Evolutionary conservation across 192 early-diverging fungal genomes (phyloP).

Genomic region (Umbelopsis vinacea): DNA sequence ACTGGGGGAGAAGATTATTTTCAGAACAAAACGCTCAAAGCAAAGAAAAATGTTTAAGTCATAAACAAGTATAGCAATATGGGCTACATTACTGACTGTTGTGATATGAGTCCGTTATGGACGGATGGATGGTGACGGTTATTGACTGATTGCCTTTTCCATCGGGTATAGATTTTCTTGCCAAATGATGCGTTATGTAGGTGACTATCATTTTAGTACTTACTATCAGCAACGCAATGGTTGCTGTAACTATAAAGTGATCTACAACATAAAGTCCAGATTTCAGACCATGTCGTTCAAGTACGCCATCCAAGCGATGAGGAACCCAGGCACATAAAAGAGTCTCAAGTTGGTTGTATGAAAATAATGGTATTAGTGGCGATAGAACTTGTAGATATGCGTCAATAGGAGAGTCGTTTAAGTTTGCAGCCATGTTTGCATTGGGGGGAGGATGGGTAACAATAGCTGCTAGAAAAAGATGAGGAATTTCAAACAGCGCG

Average conservation of each 20-base stretch:
- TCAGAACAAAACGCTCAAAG: too few relatives aligned
- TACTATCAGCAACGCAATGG: conserved; percentile 30
- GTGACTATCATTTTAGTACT: conserved; percentile 25
- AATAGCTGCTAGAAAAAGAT: neutral
- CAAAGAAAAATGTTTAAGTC: neutral
- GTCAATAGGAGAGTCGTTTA: neutral
- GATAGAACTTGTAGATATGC: conserved; percentile 12
- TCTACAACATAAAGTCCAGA: conserved; percentile 40
- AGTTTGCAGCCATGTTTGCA: neutral
- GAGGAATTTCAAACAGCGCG: conserved; percentile 19
- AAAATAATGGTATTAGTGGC: conserved; percentile 26
- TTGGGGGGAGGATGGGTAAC: too few relatives aligned
- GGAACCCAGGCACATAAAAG: conserved; percentile 38
- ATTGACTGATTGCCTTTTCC: conserved; percentile 12
- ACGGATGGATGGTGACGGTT: conserved; percentile 31
- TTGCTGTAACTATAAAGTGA: conserved; percentile 33
- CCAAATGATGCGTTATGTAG: neutral
- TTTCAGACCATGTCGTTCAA: conserved; percentile 23
- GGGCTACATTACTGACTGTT: conserved; percentile 23
- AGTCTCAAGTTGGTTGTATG: conserved; percentile 33
- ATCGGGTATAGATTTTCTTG: neutral
- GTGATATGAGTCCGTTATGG: conserved; percentile 31
- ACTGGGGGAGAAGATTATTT: conserved; percentile 7
- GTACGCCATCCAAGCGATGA: conserved; percentile 16
- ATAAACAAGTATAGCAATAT: neutral